These are phyloP conservation scores for Yarrowia porcina DNA, from an alignment of 805 yeast genomes.

Conservation along the genomic window DNA sequence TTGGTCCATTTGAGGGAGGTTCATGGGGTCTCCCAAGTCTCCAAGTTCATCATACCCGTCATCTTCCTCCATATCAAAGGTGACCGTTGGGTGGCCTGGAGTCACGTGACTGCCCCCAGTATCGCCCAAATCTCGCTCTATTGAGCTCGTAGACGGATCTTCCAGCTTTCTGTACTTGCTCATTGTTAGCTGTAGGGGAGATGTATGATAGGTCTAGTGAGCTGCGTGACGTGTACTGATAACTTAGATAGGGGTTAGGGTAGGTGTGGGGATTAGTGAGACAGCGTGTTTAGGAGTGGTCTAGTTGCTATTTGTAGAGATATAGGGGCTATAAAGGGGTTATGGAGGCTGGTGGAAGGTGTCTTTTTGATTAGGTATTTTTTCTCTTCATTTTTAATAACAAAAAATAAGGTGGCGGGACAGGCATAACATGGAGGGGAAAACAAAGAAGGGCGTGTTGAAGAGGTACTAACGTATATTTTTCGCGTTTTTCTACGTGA, in stretches of 20 bases:
- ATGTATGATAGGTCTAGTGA: background rate
- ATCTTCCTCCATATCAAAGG: constrained; percentile 12
- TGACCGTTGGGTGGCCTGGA: background rate
- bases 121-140: constrained; percentile 1
- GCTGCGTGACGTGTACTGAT: constrained; percentile 21
- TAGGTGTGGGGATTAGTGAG: background rate
- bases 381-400: too few relatives aligned
- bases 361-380: too few relatives aligned
- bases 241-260: constrained; percentile 26
- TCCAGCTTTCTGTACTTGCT: constrained; percentile 20
- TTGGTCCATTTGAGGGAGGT: constrained; percentile 2
- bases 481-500: too few relatives aligned
- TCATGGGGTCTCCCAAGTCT: constrained; percentile 14
- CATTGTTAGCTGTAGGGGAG: background rate
- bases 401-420: too few relatives aligned
- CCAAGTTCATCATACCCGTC: constrained; percentile 13
- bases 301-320: too few relatives aligned
- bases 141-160: background rate
- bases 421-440: too few relatives aligned
- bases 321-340: too few relatives aligned
- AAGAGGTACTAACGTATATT: too few relatives aligned
- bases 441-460: too few relatives aligned
- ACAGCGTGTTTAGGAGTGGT: background rate
- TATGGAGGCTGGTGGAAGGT: too few relatives aligned
- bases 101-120: background rate